Evolutionary conservation across 2,329 filamentous ascomycete species (phyloP).

Genomic region (Cadophora luteo-olivacea): DNA sequence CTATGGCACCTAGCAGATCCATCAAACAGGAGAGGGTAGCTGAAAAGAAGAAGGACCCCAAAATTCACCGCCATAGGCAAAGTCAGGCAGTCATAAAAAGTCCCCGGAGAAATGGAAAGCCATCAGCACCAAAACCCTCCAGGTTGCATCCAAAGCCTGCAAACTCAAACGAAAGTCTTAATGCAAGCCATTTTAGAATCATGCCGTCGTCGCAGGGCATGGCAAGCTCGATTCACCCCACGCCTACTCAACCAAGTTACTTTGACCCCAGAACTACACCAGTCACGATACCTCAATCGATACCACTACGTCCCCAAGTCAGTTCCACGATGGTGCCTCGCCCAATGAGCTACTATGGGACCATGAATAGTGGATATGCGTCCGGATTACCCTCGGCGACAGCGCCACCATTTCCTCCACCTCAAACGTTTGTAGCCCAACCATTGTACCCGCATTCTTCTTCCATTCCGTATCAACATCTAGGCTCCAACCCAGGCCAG

Average conservation of each 20-base stretch:
- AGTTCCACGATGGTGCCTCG: neutral
- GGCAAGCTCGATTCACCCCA: neutral
- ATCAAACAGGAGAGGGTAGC: neutral
- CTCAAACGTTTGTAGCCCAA: neutral
- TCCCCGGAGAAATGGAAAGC: neutral
- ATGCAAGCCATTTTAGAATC: neutral
- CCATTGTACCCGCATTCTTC: neutral
- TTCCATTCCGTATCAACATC: neutral
- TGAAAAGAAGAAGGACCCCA: constrained; percentile 45
- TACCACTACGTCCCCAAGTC: neutral
- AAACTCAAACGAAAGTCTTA: neutral
- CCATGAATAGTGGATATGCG: neutral
- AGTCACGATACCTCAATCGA: neutral
- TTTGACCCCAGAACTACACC: neutral
- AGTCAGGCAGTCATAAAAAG: neutral
- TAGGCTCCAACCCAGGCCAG: neutral
- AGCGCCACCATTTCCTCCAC: neutral
- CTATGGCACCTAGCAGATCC: neutral
- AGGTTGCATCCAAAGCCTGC: neutral
- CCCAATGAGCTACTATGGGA: neutral
- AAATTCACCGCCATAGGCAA: neutral
- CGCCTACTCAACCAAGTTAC: neutral
- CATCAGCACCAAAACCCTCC: neutral
- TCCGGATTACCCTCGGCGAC: neutral
- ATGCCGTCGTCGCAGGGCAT: neutral